Base-by-base conservation (phyloP, 176 grass and related monocot species). In the Aegilops sharonensis region DNA sequence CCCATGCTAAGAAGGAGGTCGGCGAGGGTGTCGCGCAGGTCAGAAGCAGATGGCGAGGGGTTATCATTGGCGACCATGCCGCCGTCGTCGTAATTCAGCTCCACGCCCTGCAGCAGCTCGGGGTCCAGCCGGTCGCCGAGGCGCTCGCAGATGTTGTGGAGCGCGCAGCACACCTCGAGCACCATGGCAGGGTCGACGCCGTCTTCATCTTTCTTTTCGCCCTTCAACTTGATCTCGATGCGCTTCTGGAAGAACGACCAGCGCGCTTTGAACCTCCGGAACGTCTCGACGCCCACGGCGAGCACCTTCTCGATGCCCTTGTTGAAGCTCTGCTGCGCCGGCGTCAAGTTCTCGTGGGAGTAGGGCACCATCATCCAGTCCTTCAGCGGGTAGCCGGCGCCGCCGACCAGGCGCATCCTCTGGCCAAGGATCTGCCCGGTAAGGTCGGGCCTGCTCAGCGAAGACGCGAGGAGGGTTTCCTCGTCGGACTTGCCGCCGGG, bases 111-210 rank as follows among this genome's bases (percentile, higher is more conserved):
- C 18, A 59, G 68, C 10, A 68, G 42, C 6, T 95, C 90, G 1
- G 81, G 83, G 9, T 92, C 91, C 63, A 91, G 32, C 20, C 40
- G 63, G 39, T 98, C 93, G 47, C 88, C 81, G 56, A 75, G 48
- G 73, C 87, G 78, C 91, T 98, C 91, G 78, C 96, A 98, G 63
- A 95, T 92, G 91, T 98, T 98, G 83, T 98, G 93, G 15, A 98
- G 84, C 14, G 94, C 93, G 84, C 92, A 93, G 90, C 96, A 98
- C 23, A 91, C 93, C 7, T 86, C 93, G 71, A 98, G 81, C 21
- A 95, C 82, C 61, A 81, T 36, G 34, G 93, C 91, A 47, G 95
- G 71, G 63, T 95, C 93, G 24, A 59, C 54, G 18, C 20, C 54
- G 18, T 0, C 54, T 21, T 20, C 54, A 21, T 21, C 1, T 59